These are phyloP conservation scores for Yamadazyma sp. DNA, from an alignment of 805 yeast species.

Conservation along the genomic window DNA sequence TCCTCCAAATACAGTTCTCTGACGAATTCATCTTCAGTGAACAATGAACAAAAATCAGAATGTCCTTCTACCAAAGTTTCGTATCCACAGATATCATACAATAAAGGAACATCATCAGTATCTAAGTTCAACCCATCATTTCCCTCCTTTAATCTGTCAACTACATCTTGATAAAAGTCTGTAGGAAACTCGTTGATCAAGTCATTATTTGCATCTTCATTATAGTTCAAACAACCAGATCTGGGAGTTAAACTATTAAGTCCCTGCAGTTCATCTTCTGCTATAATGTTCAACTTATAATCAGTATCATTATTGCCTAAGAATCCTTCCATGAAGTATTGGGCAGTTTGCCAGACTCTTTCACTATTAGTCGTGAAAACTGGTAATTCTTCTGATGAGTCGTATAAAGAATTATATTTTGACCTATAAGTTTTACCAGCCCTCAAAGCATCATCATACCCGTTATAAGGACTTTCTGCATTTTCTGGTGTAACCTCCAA, in stretches of 20 bases:
- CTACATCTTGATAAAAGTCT: neutral
- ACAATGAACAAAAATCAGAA: constrained; percentile 62
- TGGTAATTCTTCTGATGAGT: constrained; percentile 31
- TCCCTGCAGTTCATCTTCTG: constrained; percentile 47
- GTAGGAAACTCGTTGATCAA: neutral
- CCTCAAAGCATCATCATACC: constrained; percentile 45
- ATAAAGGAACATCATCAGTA: constrained; percentile 44
- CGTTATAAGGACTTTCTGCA: constrained; percentile 45
- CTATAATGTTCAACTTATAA: constrained; percentile 35
- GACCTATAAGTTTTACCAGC: constrained; percentile 49
- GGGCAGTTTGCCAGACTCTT: constrained; percentile 53
- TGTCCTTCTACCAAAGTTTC: constrained; percentile 68
- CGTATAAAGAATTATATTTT: constrained; percentile 46
- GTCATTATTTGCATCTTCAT: constrained; percentile 9
- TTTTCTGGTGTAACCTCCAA: constrained; percentile 47
- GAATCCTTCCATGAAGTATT: constrained; percentile 57
- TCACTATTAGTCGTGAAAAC: constrained; percentile 54
- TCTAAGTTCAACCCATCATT: constrained; percentile 44
- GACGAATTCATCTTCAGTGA: constrained; percentile 67
- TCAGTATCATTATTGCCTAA: constrained; percentile 14
- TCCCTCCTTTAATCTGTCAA: constrained; percentile 30
- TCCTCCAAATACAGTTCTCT: constrained; percentile 60
- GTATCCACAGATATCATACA: constrained; percentile 67
- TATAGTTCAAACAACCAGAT: constrained; percentile 36
- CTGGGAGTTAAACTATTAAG: constrained; percentile 59